A percentile compares a stretch with the other conserved stretches of the same genome.
These are phyloP conservation scores for Porcisia hertigi DNA, from an alignment of 208 protist genomes.

Conservation along the genomic window DNA sequence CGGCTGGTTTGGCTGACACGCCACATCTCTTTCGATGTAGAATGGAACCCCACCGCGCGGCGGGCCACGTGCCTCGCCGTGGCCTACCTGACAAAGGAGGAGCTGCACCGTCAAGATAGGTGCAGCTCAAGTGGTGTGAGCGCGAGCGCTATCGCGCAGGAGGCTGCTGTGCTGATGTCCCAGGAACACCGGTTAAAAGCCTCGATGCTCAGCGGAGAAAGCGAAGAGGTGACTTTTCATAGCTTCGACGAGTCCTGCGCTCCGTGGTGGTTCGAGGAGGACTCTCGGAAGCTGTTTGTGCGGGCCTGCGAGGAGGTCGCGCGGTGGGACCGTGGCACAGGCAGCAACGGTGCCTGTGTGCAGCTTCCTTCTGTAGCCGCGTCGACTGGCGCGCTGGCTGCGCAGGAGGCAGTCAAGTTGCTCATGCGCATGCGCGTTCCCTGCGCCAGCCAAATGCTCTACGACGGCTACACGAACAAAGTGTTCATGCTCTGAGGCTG, in stretches of 20 bases:
- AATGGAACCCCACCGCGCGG: not conserved
- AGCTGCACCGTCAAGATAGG: slow-evolving; percentile 16
- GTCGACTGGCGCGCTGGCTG: slow-evolving; percentile 91
- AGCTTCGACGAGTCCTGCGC: not conserved
- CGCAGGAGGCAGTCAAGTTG: slow-evolving; percentile 97
- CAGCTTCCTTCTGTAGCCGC: slow-evolving; percentile 93
- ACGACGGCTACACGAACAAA: slow-evolving; percentile 82
- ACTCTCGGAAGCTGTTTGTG: not conserved
- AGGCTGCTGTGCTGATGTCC: slow-evolving; percentile 7
- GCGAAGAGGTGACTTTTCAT: not conserved
- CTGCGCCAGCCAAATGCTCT: slow-evolving; percentile 90
- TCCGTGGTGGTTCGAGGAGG: not conserved
- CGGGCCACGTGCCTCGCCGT: slow-evolving; percentile 25
- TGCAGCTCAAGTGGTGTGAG: not conserved
- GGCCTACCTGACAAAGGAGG: slow-evolving; percentile 18
- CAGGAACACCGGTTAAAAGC: not conserved
- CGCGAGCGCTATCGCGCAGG: not conserved
- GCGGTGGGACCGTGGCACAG: slow-evolving; percentile 26
- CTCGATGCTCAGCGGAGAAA: not conserved
- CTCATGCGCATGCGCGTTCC: slow-evolving; percentile 92
- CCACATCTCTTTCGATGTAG: slow-evolving; percentile 6
- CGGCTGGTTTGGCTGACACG: slow-evolving; percentile 15
- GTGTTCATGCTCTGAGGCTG: slow-evolving; percentile 17
- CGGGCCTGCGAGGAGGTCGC: slow-evolving; percentile 64
- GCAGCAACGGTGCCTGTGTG: slow-evolving; percentile 31